A percentile compares a stretch with the other conserved stretches of the same genome.
Conservation (phyloP, 805 yeast genomes). For the Sungouiozyma ichnusensis region DNA sequence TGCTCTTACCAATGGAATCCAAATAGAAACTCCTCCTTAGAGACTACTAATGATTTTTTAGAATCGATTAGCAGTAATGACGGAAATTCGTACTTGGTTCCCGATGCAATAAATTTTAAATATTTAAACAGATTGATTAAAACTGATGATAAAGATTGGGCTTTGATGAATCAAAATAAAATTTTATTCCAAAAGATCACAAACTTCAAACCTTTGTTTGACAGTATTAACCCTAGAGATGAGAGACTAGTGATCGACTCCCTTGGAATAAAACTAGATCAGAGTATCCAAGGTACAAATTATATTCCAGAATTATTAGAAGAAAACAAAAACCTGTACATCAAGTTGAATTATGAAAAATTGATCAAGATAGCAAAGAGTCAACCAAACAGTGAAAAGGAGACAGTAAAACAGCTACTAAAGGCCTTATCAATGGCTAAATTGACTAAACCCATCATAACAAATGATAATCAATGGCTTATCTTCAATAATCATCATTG, state of each 20-base stretch:
- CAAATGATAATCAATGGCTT: constrained; percentile 11
- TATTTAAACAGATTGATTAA: too few relatives aligned
- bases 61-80: background rate
- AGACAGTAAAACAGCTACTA: constrained; percentile 6
- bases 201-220: background rate
- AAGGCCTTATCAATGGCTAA: constrained; percentile 10
- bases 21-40: background rate
- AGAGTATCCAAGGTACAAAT: background rate
- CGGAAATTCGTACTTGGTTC: background rate
- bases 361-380: constrained; percentile 18
- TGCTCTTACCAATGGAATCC: background rate
- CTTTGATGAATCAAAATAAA: background rate
- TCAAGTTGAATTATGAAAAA: constrained; percentile 17
- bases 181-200: background rate
- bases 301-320: constrained; percentile 16
- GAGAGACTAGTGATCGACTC: constrained; percentile 1
- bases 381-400: constrained; percentile 1
- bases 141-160: background rate
- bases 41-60: background rate
- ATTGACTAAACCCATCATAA: constrained; percentile 10
- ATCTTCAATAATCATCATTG: constrained; percentile 6
- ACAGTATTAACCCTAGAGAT: background rate
- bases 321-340: constrained; percentile 17
- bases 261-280: constrained; percentile 1
- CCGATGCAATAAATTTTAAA: background rate